Evolutionary conservation across 2,329 filamentous ascomycete species (phyloP), one percentile per base, ranked within the genome.

Genomic region (Passalora sequoiae): DNA sequence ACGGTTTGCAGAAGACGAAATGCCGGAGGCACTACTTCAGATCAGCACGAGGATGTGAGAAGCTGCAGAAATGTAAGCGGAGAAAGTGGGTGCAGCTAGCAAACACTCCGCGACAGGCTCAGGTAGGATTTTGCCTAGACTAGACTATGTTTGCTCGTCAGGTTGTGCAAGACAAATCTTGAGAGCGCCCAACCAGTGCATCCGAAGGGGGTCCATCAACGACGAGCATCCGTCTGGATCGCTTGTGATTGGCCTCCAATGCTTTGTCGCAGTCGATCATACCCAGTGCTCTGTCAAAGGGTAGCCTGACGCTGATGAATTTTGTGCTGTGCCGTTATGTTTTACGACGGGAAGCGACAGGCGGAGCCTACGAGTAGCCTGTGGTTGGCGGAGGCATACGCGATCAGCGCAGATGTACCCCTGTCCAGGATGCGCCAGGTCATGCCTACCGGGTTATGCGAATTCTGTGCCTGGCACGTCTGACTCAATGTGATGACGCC

Each of bases 31-130:
- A 19, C 27, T 38, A 27, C 40, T 37, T 40, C 45, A 49, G 46
- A 47, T 46, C 38, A 30, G 37, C 46, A 16, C 40, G 24, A 35
- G 40, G 43, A 36, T 47, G 43, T 33, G 40, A 46, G 33, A 32
- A 20, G 32, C 32, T 29, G 31, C 12, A 19, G 40, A 40, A 38
- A 31, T 40, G 21, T 22, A 37, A 27, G 38, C 27, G 28, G 35
- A 36, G 30, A 15, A 37, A 21, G 21, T 35, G 37, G 38, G 24
- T 20, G 30, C n/a, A n/a, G 35, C 21, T 12, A 54, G 51, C 51
- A 54, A 54, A 54, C 51, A 51, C 35, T 38, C 39, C 32, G 35
- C n/a, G n/a, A 38, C 44, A 37, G 40, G 31, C 17, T 27, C 17
- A 39, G 37, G 19, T 8, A 17, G 20, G 2, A 27, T 38, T 17